phyloP scores from a whole-genome alignment of 805 yeast species.

The Torulaspora microellipsoides region DNA sequence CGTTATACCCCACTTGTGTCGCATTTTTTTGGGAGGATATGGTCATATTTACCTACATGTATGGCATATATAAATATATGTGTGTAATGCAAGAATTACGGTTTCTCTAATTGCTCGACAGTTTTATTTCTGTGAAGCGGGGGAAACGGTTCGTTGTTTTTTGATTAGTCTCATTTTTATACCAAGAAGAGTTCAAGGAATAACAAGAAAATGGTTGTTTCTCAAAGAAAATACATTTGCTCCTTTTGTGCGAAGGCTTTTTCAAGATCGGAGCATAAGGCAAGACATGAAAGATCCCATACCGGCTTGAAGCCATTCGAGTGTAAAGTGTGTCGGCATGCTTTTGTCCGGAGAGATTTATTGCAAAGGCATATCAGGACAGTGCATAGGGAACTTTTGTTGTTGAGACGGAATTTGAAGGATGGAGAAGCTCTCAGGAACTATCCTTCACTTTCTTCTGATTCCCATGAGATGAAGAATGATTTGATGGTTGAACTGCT shows the following conservation, averaged over 20 bases:
- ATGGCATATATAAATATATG: too few species aligned
- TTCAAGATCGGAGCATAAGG: conserved; percentile 73
- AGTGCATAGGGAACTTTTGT: conserved; percentile 48
- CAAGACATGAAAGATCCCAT: conserved; percentile 75
- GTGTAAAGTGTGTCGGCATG: conserved; percentile 62
- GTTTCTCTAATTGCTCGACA: too few species aligned
- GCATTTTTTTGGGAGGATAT: too few species aligned
- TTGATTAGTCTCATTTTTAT: too few species aligned
- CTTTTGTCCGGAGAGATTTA: conserved; percentile 74
- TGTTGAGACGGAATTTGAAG: conserved; percentile 23
- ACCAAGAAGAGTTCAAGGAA: too few species aligned
- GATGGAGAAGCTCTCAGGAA: neutral
- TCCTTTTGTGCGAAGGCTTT: conserved; percentile 76
- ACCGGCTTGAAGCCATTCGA: conserved; percentile 77
- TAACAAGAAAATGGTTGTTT: conserved; percentile 10
- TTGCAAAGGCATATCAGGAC: conserved; percentile 75
- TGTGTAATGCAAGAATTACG: too few species aligned
- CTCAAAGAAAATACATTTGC: conserved; percentile 68
- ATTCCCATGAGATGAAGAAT: neutral
- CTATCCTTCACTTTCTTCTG: neutral
- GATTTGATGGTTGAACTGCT: conserved; percentile 13
- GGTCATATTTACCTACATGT: too few species aligned
- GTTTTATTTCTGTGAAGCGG: too few species aligned
- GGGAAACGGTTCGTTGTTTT: too few species aligned
- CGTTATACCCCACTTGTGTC: too few species aligned